phyloP scores from a whole-genome alignment of 805 yeast genomes.

The Candida boleticola region DNA sequence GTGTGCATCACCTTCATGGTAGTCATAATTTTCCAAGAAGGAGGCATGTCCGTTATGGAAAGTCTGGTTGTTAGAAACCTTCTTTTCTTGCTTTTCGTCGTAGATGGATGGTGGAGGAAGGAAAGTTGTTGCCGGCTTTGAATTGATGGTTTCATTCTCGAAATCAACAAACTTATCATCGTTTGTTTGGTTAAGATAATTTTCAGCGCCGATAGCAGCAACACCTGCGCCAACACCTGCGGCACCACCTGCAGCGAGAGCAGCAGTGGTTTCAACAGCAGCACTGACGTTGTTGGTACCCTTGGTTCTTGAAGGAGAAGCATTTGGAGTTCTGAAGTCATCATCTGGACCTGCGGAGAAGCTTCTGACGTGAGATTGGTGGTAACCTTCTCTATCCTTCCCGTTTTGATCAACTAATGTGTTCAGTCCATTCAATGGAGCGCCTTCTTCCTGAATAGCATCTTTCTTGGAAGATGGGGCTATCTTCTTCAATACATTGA shows the following conservation, averaged over 20 bases:
- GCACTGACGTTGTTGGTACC: constrained; percentile 4
- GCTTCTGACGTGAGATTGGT: constrained; percentile 33
- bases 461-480: neutral
- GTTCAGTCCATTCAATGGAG: neutral
- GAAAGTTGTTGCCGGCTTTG: neutral
- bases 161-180: constrained; percentile 6
- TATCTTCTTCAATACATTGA: neutral
- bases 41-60: constrained; percentile 13
- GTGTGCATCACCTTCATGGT: constrained; percentile 18
- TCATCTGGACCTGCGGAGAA: constrained; percentile 35
- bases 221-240: constrained; percentile 6
- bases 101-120: constrained; percentile 3
- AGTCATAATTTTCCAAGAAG: constrained; percentile 28
- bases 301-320: constrained; percentile 21
- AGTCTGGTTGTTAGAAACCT: constrained; percentile 3
- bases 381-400: constrained; percentile 12
- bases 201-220: constrained; percentile 13
- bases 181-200: constrained; percentile 12
- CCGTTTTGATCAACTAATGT: constrained; percentile 9
- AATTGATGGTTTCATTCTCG: neutral
- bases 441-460: neutral
- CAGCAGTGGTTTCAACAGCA: constrained; percentile 5
- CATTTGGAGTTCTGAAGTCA: constrained; percentile 28
- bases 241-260: constrained; percentile 6
- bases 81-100: constrained; percentile 1